These are phyloP conservation scores for Scenedesmus sp. DNA, from an alignment of 163 green algal species.

Conservation along the genomic window DNA sequence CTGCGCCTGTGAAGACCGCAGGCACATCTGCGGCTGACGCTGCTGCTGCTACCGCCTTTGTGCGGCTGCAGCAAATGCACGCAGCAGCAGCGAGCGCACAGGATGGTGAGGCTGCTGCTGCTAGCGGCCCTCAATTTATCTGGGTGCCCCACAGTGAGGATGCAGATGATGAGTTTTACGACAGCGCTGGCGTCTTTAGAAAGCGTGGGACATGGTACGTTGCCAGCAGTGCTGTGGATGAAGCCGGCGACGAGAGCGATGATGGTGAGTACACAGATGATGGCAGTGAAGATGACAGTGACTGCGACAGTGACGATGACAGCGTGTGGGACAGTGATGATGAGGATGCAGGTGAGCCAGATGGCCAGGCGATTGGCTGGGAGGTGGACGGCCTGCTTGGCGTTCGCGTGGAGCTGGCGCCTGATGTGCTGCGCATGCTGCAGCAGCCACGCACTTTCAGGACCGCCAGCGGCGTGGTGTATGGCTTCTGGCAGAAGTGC, in stretches of 20 bases:
- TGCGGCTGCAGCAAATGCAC: too few relatives aligned
- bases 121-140: too few relatives aligned
- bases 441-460: not conserved
- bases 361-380: not conserved
- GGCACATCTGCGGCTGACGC: too few relatives aligned
- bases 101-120: too few relatives aligned
- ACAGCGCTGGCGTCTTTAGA: not conserved
- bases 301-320: slow-evolving; percentile 23
- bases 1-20: too few relatives aligned
- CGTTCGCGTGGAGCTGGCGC: not conserved
- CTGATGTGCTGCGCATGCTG: not conserved
- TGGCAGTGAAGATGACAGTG: not conserved
- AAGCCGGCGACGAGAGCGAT: not conserved
- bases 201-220: too few relatives aligned
- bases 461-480: slow-evolving; percentile 1
- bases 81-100: too few relatives aligned
- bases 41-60: too few relatives aligned
- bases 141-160: too few relatives aligned
- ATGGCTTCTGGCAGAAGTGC: slow-evolving; percentile 34
- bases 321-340: not conserved
- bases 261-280: not conserved
- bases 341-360: not conserved
- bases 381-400: not conserved
- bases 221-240: not conserved
- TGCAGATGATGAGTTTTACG: not conserved